Evolutionary conservation across 768 basidiomycete species (phyloP).

Genomic region (Mrakia blollopis): DNA sequence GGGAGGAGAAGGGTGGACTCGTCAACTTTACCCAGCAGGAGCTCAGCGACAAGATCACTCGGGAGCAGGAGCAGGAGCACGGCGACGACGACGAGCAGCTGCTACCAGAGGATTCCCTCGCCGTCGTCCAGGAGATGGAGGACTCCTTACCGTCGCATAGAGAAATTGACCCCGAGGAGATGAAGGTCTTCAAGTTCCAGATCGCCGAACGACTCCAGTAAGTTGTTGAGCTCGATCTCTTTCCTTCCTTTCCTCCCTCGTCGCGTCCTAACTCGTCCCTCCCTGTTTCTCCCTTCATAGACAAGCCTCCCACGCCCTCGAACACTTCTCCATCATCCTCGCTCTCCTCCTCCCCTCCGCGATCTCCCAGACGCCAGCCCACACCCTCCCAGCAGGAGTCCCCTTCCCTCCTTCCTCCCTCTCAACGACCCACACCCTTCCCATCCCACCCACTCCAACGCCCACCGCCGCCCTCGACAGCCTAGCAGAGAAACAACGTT

Average conservation of each 20-base stretch:
- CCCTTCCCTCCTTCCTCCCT: slow-evolving; percentile 17
- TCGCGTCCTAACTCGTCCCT: not conserved
- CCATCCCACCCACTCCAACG: not conserved
- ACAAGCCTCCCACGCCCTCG: slow-evolving; percentile 14
- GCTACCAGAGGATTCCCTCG: too few species aligned
- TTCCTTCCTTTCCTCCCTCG: not conserved
- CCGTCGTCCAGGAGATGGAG: too few species aligned
- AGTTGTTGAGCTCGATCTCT: slow-evolving; percentile 1
- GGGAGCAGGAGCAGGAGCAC: not conserved
- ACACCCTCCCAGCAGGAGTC: slow-evolving; percentile 8
- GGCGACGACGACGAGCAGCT: too few species aligned
- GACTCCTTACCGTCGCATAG: too few species aligned
- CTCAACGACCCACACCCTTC: slow-evolving; percentile 1
- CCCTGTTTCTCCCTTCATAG: not conserved
- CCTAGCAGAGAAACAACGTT: slow-evolving; percentile 8
- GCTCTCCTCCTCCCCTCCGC: slow-evolving; percentile 19
- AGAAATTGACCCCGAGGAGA: slow-evolving; percentile 7
- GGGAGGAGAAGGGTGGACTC: slow-evolving; percentile 23
- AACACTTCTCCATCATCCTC: slow-evolving; percentile 19
- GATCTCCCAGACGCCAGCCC: not conserved
- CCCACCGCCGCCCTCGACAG: not conserved
- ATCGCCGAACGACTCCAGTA: slow-evolving; percentile 19
- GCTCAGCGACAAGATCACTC: not conserved
- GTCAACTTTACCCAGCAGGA: not conserved
- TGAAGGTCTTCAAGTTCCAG: slow-evolving; percentile 21